These are phyloP conservation scores for Datura wrightii DNA, from an alignment of 257 asterid genomes.

Conservation along the genomic window DNA sequence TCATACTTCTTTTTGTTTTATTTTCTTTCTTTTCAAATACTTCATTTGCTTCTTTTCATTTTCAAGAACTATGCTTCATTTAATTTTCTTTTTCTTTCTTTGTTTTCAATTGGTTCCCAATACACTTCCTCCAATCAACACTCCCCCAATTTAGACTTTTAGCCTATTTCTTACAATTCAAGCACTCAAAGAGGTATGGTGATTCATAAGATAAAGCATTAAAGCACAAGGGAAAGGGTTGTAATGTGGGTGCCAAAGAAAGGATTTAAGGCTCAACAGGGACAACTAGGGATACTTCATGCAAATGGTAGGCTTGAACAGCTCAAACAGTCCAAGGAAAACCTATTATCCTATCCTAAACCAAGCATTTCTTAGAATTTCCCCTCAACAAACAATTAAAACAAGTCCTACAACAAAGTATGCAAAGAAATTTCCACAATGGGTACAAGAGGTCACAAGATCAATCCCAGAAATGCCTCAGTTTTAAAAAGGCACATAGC, in stretches of 20 bases:
- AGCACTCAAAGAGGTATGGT: not conserved
- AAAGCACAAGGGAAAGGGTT: not conserved
- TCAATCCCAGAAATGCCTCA: constrained; percentile 33
- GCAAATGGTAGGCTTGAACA: not conserved
- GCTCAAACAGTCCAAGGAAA: not conserved
- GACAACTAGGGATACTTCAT: not conserved
- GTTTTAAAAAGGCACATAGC: too few relatives aligned
- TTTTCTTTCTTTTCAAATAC: not conserved
- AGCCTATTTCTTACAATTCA: not conserved
- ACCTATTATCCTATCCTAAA: constrained; percentile 13
- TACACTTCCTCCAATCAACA: not conserved
- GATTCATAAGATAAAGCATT: not conserved
- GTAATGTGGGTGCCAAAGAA: not conserved
- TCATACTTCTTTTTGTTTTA: not conserved
- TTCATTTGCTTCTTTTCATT: not conserved
- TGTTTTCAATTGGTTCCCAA: not conserved
- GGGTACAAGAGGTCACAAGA: constrained; percentile 35
- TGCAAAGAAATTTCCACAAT: not conserved
- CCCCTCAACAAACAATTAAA: not conserved
- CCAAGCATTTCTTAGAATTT: not conserved
- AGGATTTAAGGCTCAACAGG: not conserved
- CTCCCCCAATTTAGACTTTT: not conserved
- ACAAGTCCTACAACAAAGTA: not conserved
- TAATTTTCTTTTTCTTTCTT: too few relatives aligned
- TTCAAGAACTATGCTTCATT: not conserved